phyloP scores from a whole-genome alignment of 2,329 filamentous ascomycete genomes.

The Orbilia brochopaga region DNA sequence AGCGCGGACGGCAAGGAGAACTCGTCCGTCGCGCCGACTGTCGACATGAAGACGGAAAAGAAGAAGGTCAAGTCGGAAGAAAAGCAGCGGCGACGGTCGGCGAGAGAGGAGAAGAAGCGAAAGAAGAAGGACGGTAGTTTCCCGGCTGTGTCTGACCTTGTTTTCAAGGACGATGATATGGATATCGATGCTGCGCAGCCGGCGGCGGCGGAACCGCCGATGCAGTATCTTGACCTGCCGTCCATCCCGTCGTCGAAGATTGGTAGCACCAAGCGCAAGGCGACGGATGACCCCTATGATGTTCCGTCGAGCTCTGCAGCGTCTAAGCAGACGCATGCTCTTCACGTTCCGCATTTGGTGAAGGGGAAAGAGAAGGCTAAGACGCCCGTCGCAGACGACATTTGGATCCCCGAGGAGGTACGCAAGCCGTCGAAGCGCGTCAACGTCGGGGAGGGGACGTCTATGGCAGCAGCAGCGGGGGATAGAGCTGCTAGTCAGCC shows the following conservation, averaged over 20 bases:
- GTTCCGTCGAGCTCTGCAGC: neutral
- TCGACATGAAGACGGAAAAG: conserved; percentile 34
- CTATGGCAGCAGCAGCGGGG: conserved; percentile 9
- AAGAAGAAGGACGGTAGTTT: conserved; percentile 47
- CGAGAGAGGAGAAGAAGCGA: conserved; percentile 44
- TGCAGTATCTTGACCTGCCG: conserved; percentile 23
- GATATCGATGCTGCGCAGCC: conserved; percentile 34
- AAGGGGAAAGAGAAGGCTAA: conserved; percentile 37
- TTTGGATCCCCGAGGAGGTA: conserved; percentile 45
- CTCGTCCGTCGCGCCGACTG: conserved; percentile 5
- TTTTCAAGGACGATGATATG: conserved; percentile 50
- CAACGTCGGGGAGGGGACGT: conserved; percentile 21
- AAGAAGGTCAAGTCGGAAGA: conserved; percentile 50
- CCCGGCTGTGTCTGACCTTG: conserved; percentile 42
- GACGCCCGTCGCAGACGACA: conserved; percentile 27
- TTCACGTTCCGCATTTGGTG: conserved; percentile 1
- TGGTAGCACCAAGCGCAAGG: conserved; percentile 36
- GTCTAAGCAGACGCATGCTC: neutral
- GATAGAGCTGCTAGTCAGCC: neutral
- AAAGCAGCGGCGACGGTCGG: conserved; percentile 38
- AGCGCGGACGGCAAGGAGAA: conserved; percentile 43
- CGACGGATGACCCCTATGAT: conserved; percentile 34
- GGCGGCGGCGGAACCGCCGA: neutral
- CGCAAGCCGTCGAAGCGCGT: conserved; percentile 37
- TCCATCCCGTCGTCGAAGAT: conserved; percentile 32